phyloP scores from a whole-genome alignment of 306 rosid genomes.

The Castanopsis chinensis region DNA sequence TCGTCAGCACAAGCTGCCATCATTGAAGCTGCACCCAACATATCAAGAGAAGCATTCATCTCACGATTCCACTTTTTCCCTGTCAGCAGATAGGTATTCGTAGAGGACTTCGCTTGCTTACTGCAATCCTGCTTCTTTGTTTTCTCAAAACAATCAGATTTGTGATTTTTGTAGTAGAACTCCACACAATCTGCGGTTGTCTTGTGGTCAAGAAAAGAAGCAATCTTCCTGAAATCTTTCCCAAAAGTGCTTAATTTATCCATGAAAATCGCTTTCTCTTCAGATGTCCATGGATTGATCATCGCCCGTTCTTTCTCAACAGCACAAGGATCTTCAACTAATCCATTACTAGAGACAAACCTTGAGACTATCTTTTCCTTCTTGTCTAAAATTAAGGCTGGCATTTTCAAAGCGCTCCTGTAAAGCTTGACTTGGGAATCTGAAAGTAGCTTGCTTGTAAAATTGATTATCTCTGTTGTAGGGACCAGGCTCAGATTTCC shows the following conservation, averaged over 20 bases:
- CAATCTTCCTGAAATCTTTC: conserved; percentile 78
- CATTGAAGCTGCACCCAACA: conserved; percentile 80
- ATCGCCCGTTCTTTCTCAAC: conserved; percentile 76
- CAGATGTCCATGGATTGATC: conserved; percentile 86
- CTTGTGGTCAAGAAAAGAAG: conserved; percentile 82
- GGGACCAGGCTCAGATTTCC: conserved; percentile 62
- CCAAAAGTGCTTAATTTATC: conserved; percentile 64
- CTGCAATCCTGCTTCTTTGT: conserved; percentile 48
- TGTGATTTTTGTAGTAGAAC: conserved; percentile 91
- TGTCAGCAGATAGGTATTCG: conserved; percentile 47
- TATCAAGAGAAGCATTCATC: conserved; percentile 68
- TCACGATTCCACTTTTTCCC: conserved; percentile 81
- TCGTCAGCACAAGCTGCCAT: conserved; percentile 62
- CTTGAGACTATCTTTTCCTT: conserved; percentile 60
- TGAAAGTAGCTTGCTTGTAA: conserved; percentile 61
- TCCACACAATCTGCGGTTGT: conserved; percentile 96
- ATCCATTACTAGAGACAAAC: conserved; percentile 73
- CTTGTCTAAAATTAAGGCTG: conserved; percentile 75
- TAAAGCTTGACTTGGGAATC: conserved; percentile 54
- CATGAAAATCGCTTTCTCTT: conserved; percentile 63
- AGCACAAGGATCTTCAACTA: conserved; percentile 85
- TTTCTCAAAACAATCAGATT: conserved; percentile 72
- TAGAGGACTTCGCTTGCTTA: conserved; percentile 57
- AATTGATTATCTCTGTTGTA: conserved; percentile 49
- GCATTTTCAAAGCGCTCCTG: conserved; percentile 79